Percentiles rank a stretch among this genome's conserved stretches.
These are phyloP conservation scores for Porcisia deanei DNA, from an alignment of 208 protist genomes.

Conservation along the genomic window DNA sequence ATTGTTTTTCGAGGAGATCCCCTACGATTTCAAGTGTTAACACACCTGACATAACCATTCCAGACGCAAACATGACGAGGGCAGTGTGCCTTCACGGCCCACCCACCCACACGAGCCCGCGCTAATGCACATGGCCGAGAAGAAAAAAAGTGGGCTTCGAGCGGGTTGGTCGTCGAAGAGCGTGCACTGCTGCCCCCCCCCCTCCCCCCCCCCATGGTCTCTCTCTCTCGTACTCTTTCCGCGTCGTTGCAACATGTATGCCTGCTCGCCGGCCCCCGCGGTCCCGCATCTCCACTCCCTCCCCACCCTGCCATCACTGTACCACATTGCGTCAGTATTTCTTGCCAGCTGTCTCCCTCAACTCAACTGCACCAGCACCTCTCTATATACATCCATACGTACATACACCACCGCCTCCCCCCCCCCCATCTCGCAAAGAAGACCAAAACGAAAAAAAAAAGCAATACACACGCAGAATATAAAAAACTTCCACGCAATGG, in stretches of 20 bases:
- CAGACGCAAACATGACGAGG: neutral
- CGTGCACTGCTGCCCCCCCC: no score
- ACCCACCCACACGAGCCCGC: no score
- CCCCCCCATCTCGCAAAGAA: no score
- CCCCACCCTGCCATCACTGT: neutral
- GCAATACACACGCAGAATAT: no score
- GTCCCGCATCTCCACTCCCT: neutral
- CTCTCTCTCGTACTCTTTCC: neutral
- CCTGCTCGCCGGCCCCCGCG: neutral
- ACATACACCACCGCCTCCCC: neutral
- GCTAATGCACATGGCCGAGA: neutral
- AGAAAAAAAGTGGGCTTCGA: neutral
- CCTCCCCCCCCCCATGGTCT: neutral
- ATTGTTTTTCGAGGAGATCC: no score
- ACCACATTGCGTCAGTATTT: neutral
- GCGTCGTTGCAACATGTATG: neutral
- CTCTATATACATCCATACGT: neutral
- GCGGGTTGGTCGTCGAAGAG: neutral
- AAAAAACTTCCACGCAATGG: slow-evolving; percentile 19
- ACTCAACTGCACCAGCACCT: neutral
- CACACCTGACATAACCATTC: neutral
- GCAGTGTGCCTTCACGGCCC: no score
- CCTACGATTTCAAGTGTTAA: neutral
- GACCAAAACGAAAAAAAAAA: no score
- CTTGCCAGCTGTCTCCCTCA: neutral